Conservation (phyloP, 352 stramenopile species). For the Pythium brassicae region DNA sequence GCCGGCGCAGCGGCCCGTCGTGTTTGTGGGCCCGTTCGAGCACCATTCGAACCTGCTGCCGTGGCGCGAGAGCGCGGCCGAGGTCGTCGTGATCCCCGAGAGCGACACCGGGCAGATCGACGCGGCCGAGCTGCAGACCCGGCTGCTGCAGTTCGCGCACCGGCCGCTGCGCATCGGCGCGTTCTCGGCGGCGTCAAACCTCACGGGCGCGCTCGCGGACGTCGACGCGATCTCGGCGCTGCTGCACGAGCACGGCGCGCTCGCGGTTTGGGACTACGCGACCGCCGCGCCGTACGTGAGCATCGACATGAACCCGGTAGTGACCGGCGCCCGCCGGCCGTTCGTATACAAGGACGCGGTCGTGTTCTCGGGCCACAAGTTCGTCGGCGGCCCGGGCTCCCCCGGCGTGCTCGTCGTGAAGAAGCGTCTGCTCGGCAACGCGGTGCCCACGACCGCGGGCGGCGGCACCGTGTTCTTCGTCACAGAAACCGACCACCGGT, state of each 20-base stretch:
- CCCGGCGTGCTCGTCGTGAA: constrained; percentile 95
- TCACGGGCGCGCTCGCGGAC: constrained; percentile 93
- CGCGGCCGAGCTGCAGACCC: constrained; percentile 37
- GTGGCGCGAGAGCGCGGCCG: constrained; percentile 90
- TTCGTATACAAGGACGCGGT: constrained; percentile 90
- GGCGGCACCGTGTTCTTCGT: constrained; percentile 53
- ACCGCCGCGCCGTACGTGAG: constrained; percentile 90
- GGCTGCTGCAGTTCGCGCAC: constrained; percentile 46
- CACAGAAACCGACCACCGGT: constrained; percentile 52
- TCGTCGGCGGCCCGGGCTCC: constrained; percentile 90
- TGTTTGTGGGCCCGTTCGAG: constrained; percentile 93
- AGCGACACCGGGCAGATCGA: constrained; percentile 49
- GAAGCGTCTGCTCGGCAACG: constrained; percentile 70
- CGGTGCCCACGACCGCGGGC: constrained; percentile 46
- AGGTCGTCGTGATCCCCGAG: constrained; percentile 79
- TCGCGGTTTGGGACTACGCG: constrained; percentile 96
- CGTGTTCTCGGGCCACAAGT: constrained; percentile 96
- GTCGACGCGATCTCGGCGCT: constrained; percentile 85
- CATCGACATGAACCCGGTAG: constrained; percentile 96
- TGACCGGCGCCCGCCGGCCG: constrained; percentile 23
- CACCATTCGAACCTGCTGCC: constrained; percentile 98
- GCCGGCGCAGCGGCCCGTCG: constrained; percentile 51
- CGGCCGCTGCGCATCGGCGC: constrained; percentile 78
- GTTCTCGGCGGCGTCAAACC: constrained; percentile 93
- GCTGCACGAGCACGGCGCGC: constrained; percentile 88